Base-by-base conservation (phyloP, 2,329 filamentous ascomycete genomes). In the Fusarium duplospermum region DNA sequence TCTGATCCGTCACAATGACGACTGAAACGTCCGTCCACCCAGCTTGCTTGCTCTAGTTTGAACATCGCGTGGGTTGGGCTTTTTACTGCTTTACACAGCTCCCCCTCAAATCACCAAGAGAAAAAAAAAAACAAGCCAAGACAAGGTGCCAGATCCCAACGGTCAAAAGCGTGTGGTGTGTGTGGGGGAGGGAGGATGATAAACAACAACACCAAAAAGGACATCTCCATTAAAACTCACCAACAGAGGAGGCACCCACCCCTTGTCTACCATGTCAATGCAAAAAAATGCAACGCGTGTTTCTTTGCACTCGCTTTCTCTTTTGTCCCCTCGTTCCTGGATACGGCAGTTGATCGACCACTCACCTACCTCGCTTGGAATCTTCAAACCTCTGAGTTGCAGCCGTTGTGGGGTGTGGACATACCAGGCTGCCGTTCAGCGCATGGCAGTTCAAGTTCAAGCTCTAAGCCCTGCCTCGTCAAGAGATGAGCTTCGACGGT, bases 261-360 rank as follows among this genome's bases (percentile, higher is more conserved):
- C 40, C 38, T 31, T 31, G 40, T 62, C 31, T 27, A 18, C 36
- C 36, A 18, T 61, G 59, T 50, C 42, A 50, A 62, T 50, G 59
- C 59, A 35, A 31, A 40, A 47, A 29, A 42, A 50, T 35, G 9
- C 27, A 57, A 22, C 35, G 29, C 35, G 36, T 24, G 56, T 27
- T 33, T 40, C 35, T 27, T 33, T 33, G 14, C 14, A 14, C 52
- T 27, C 27, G 47, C 27, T 52, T 42, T 16, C 45, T 27, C 13
- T 50, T 38, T 45, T 38, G 29, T 35, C 31, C 9, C 33, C 14
- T 40, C 31, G 62, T 58, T 64, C 62, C 70, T 72, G 50, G 58
- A 68, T 72, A 59, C 38, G 64, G 68, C 57, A 73, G 68, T 69
- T 68, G 65, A 71, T 73, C 68, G 64, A 58, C 70, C 45, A 38